These are phyloP conservation scores for Globisporangium iwayamae DNA, from an alignment of 352 stramenopile genomes.

Conservation along the genomic window DNA sequence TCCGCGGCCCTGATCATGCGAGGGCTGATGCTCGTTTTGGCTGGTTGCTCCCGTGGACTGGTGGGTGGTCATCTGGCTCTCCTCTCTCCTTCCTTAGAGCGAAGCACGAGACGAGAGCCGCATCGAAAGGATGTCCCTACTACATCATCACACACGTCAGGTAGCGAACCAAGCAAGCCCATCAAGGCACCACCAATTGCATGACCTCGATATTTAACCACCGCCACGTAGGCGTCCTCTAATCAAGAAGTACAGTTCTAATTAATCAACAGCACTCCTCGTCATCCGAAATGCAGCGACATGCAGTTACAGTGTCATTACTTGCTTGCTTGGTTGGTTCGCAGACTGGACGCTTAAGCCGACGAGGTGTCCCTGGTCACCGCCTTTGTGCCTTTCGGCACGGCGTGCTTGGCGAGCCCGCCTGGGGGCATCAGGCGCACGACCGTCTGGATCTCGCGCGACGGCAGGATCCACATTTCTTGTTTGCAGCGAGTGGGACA, in stretches of 20 bases:
- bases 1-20: conserved; percentile 10
- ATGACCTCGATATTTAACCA: not conserved
- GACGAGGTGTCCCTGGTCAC: conserved; percentile 91
- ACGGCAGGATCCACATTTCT: conserved; percentile 96
- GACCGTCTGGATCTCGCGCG: conserved; percentile 96
- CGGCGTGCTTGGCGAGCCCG: conserved; percentile 96
- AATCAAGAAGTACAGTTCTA: not conserved
- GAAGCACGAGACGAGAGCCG: conserved; percentile 6
- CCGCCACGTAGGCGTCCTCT: not conserved
- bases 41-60: not conserved
- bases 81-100: conserved; percentile 6
- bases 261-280: not conserved
- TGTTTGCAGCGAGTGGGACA: conserved; percentile 96
- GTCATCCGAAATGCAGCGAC: too few species aligned
- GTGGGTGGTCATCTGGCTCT: not conserved
- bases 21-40: not conserved
- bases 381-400: conserved; percentile 97
- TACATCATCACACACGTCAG: not conserved
- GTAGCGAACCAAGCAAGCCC: not conserved
- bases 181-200: not conserved
- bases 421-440: conserved; percentile 95
- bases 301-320: too few species aligned
- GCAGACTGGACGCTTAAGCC: conserved; percentile 44
- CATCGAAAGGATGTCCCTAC: not conserved
- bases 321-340: too few species aligned